These are phyloP conservation scores for Plectranthus barbatus DNA, from an alignment of 257 asterid species.

Conservation along the genomic window DNA sequence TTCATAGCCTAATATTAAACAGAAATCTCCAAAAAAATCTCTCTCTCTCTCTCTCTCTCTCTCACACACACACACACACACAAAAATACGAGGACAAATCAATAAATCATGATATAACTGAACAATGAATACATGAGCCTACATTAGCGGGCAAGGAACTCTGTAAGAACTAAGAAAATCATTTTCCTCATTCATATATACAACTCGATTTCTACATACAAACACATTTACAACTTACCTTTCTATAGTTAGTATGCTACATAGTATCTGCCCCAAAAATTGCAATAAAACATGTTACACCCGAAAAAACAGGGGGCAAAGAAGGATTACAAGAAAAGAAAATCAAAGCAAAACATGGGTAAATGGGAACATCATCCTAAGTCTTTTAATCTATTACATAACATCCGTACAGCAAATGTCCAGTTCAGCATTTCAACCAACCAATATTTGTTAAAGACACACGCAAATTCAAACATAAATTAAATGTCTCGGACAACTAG, in stretches of 20 bases:
- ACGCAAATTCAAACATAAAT: conserved; percentile 27
- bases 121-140: no score
- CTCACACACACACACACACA: no score
- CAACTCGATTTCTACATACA: conserved; percentile 13
- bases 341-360: conserved; percentile 24
- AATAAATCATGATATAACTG: no score
- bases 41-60: no score
- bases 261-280: conserved; percentile 14
- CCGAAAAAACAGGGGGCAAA: conserved; percentile 26
- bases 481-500: conserved; percentile 26
- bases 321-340: conserved; percentile 23
- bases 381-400: conserved; percentile 45
- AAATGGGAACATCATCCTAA: conserved; percentile 26
- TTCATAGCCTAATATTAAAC: no score
- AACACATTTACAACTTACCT: conserved; percentile 14
- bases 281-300: conserved; percentile 25
- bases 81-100: no score
- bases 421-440: conserved; percentile 41
- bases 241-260: conserved; percentile 28
- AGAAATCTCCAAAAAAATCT: no score
- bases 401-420: conserved; percentile 31
- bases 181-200: not conserved
- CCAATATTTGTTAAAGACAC: conserved; percentile 23
- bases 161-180: not conserved
- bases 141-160: not conserved